phyloP scores from a whole-genome alignment of 2,329 filamentous ascomycete genomes.

The Plectosphaerella cucumerina region DNA sequence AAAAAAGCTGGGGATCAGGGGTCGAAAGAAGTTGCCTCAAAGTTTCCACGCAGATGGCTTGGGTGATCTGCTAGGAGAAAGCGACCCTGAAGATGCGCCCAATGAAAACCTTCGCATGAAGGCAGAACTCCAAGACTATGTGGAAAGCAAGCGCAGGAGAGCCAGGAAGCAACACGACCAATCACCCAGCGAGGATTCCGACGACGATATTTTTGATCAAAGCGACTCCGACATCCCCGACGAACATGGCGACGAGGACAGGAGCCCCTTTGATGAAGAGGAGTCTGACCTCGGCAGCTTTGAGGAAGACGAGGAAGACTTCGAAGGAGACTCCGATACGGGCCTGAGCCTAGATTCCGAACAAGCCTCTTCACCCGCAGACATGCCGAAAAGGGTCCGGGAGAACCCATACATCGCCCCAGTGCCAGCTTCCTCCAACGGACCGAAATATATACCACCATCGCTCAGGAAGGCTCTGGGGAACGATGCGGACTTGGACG shows the following conservation, averaged over 20 bases:
- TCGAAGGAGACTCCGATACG: constrained; percentile 20
- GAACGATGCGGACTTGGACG: constrained; percentile 62
- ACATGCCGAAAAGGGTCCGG: constrained; percentile 34
- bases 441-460: constrained; percentile 82
- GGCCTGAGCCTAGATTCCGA: constrained; percentile 15
- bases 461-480: constrained; percentile 65
- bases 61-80: constrained; percentile 66
- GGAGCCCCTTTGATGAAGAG: constrained; percentile 19
- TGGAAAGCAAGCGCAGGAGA: constrained; percentile 53
- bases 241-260: constrained; percentile 19
- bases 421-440: constrained; percentile 30
- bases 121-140: constrained; percentile 55
- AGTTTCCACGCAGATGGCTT: constrained; percentile 79
- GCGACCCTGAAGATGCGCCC: constrained; percentile 40
- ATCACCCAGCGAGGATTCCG: neutral
- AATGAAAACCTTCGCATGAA: constrained; percentile 45
- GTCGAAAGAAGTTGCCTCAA: constrained; percentile 68
- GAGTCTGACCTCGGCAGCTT: constrained; percentile 20
- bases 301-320: constrained; percentile 20
- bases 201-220: constrained; percentile 6
- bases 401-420: constrained; percentile 93
- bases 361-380: constrained; percentile 14
- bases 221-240: constrained; percentile 22
- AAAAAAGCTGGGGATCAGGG: constrained; percentile 77
- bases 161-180: constrained; percentile 19